These are phyloP conservation scores for Pseudozyma tsukubaensis DNA, from an alignment of 1,284 basidiomycete genomes.

Conservation along the genomic window DNA sequence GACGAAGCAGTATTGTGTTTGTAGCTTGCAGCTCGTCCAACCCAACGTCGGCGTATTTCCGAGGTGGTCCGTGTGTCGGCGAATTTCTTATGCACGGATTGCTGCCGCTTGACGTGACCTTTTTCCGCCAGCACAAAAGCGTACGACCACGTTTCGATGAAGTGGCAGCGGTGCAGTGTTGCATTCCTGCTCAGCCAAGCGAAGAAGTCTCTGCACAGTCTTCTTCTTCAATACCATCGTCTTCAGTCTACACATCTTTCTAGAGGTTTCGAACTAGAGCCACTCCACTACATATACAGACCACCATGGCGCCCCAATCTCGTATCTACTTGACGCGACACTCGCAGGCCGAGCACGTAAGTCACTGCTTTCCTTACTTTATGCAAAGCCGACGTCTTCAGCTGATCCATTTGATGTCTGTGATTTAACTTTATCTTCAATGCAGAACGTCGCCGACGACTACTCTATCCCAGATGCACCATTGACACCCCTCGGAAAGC, in stretches of 20 bases:
- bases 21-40: not conserved
- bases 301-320: conserved; percentile 47
- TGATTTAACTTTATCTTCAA: not conserved
- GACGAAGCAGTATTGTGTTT: no score
- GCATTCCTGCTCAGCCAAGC: conserved; percentile 5
- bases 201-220: not conserved
- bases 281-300: not conserved
- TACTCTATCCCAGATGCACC: conserved; percentile 65
- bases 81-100: not conserved
- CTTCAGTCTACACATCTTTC: not conserved
- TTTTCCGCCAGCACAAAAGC: conserved; percentile 1
- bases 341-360: conserved; percentile 63
- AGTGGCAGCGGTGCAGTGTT: not conserved
- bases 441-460: conserved; percentile 58
- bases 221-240: not conserved
- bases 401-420: not conserved
- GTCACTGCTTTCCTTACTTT: conserved; percentile 10
- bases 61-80: conserved; percentile 24
- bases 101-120: conserved; percentile 11
- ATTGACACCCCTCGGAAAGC: conserved; percentile 64
- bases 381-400: no score
- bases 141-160: not conserved
- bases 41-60: conserved; percentile 2
- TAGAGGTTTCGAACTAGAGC: not conserved
- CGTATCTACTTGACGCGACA: conserved; percentile 61